Conservation (phyloP, 2,329 filamentous ascomycete genomes). For the Colletotrichum sp. region DNA sequence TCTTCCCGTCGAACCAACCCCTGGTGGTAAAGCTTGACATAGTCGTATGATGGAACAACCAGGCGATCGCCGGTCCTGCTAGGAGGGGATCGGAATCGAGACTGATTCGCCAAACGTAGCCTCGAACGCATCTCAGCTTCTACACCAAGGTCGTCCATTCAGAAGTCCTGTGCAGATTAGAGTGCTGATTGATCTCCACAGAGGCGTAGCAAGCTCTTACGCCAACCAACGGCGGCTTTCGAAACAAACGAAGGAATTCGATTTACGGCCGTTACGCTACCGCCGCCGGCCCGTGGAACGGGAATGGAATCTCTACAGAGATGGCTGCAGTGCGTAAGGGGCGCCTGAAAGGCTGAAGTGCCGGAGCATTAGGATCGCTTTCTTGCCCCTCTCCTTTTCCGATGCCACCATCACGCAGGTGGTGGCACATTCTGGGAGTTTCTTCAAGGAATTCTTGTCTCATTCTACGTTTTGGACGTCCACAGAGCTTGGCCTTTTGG, state of each 20-base stretch:
- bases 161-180: neutral
- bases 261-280: conserved; percentile 16
- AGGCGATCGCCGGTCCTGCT: neutral
- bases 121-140: neutral
- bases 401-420: neutral
- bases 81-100: neutral
- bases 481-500: neutral
- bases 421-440: neutral
- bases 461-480: neutral
- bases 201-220: neutral
- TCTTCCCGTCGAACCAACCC: neutral
- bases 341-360: neutral
- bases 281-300: neutral
- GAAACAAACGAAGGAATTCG: neutral
- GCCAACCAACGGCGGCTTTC: conserved; percentile 2
- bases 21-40: neutral
- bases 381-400: neutral
- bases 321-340: neutral
- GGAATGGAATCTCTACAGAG: neutral
- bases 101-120: neutral
- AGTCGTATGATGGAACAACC: neutral
- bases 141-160: neutral
- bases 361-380: neutral
- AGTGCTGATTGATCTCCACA: conserved; percentile 17
- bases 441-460: neutral